Evolutionary conservation across 257 asterid species (phyloP).

Genomic region (Nemophila menziesii): DNA sequence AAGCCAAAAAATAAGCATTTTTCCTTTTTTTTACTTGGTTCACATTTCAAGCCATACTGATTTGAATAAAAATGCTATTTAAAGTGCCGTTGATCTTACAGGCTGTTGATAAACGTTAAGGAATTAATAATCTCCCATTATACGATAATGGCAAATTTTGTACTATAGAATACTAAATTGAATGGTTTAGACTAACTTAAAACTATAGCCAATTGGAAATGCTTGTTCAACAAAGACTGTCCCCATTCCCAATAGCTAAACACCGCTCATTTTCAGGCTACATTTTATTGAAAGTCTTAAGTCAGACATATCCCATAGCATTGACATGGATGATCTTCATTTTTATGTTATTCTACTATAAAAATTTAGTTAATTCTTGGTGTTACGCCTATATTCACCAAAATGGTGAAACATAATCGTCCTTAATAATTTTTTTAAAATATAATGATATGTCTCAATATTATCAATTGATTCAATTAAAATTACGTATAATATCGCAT

Average conservation of each 20-base stretch:
- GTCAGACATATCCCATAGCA: slow-evolving; percentile 1
- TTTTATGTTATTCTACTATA: not conserved
- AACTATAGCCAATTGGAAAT: slow-evolving; percentile 2
- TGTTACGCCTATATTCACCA: too few relatives aligned
- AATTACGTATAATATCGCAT: too few relatives aligned
- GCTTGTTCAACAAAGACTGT: slow-evolving; percentile 21
- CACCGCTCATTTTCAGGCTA: slow-evolving; percentile 16
- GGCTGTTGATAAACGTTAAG: too few relatives aligned
- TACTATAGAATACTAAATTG: not conserved
- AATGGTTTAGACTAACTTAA: slow-evolving; percentile 9
- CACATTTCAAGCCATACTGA: not conserved
- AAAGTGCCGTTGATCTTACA: too few relatives aligned
- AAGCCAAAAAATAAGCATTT: too few relatives aligned
- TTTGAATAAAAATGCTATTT: not conserved
- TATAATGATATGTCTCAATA: too few relatives aligned
- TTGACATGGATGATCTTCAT: slow-evolving; percentile 10
- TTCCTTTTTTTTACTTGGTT: not conserved
- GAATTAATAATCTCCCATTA: too few relatives aligned
- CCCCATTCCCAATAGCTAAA: slow-evolving; percentile 8
- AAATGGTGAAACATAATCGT: too few relatives aligned
- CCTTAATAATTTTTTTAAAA: too few relatives aligned
- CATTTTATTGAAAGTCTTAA: slow-evolving; percentile 3
- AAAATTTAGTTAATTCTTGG: too few relatives aligned
- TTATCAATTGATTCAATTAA: too few relatives aligned
- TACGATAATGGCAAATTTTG: not conserved